Evolutionary conservation across 768 basidiomycete genomes (phyloP), one percentile per base, ranked within the genome.

Genomic region (Obba rivulosa): DNA sequence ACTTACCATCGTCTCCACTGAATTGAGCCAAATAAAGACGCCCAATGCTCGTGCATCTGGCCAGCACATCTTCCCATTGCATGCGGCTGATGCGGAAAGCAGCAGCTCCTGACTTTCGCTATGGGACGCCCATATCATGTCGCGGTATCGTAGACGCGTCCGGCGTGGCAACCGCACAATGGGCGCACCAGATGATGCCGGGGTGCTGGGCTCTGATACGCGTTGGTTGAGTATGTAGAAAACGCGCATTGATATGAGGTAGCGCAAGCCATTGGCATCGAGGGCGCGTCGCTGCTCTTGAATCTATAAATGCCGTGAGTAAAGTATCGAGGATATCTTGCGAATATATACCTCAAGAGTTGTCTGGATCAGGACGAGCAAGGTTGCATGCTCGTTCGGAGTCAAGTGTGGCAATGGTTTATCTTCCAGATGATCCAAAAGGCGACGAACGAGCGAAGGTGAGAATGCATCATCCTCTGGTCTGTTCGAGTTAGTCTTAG

Each of bases 91-190:
- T 3, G 85, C 81, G 22, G 75, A 70, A 45, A 96, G 64, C 4
- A 99, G 66, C 39, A 97, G 64, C 16, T 87, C 91, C 59, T 99
- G 93, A 59, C 84, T 90, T 66, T 96, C 92, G 60, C 93, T 96
- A 57, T 96, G 88, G 62, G 87, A 94, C 0, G 94, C 95, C 94
- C 95, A 99, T 22, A 97, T 76, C 71, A 97, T 91, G 64, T 99
- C 95, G 28, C 96, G 81, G 65, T 87, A 93, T 18, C 90, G 81
- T 41, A 95, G 74, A n/a, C 91, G 78, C 59, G 85, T 81, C 57
- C 90, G 71, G 57, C 79, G 74, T 23, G 76, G 81, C 35, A 78
- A 75, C 53, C 68, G 69, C 31, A 69, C 68, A n/a, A 71, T 70
- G 13, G 71, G 61, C 1, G 64, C 54, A 28, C 63, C 71, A 2